Percentiles rank a stretch among this genome's conserved stretches.
phyloP scores from a whole-genome alignment of 225 moss, liverwort and hornwort genomes.

The Sphagnum contortum region DNA sequence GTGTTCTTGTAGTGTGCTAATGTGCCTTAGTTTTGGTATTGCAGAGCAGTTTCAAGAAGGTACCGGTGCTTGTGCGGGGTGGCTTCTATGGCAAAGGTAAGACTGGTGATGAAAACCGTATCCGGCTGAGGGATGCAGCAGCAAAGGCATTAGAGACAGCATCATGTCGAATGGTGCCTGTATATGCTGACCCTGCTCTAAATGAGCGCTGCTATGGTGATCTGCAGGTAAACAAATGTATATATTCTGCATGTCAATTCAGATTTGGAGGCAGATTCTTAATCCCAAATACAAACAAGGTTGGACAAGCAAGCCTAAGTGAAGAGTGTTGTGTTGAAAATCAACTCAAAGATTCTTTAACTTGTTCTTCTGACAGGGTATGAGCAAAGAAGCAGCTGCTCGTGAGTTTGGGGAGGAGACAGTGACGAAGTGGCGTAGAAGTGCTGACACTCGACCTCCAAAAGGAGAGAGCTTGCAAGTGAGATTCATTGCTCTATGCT shows the following conservation, averaged over 20 bases:
- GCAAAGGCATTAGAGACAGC: conserved; percentile 90
- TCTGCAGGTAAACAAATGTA: conserved; percentile 52
- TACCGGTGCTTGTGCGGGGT: conserved; percentile 81
- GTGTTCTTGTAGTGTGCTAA: too few species aligned
- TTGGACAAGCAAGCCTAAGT: too few species aligned
- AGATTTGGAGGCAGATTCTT: not conserved
- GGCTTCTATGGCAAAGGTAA: conserved; percentile 86
- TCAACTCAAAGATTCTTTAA: too few species aligned
- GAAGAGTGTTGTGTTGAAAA: too few species aligned
- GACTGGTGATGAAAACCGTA: conserved; percentile 79
- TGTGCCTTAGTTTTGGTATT: not conserved
- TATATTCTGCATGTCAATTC: not conserved
- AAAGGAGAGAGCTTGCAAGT: conserved; percentile 97
- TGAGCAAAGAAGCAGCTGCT: conserved; percentile 60
- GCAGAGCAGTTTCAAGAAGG: conserved; percentile 76
- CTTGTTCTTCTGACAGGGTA: conserved; percentile 23
- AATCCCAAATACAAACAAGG: not conserved
- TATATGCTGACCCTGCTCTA: conserved; percentile 89
- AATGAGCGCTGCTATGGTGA: conserved; percentile 97
- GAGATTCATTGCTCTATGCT: not conserved
- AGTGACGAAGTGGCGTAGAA: conserved; percentile 80
- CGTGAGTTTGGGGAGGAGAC: conserved; percentile 67
- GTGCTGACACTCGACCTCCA: conserved; percentile 89
- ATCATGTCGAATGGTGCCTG: conserved; percentile 86
- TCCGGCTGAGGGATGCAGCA: conserved; percentile 89